Conservation (phyloP, 2,329 filamentous ascomycete genomes). For the Mycosphaerella sp. region DNA sequence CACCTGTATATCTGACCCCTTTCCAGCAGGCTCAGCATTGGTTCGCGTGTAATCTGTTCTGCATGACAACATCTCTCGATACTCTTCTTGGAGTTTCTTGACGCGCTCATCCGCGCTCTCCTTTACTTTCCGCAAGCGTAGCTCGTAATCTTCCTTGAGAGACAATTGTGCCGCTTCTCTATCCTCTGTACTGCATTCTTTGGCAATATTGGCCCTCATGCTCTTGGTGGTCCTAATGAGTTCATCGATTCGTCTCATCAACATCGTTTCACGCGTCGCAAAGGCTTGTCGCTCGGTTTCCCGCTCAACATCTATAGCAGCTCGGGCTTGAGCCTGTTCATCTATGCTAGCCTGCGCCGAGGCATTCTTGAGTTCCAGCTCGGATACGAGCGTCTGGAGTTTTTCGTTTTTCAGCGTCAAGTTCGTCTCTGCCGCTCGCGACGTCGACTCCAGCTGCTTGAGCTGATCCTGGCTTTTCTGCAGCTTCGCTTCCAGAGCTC, state of each 20-base stretch:
- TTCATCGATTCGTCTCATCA: background rate
- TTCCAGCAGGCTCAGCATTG: background rate
- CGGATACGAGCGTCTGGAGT: background rate
- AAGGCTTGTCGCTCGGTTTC: background rate
- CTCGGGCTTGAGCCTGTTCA: background rate
- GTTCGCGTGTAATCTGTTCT: background rate
- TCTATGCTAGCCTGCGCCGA: background rate
- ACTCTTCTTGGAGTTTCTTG: background rate
- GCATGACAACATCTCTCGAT: too few relatives aligned
- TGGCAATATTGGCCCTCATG: background rate
- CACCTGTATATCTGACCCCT: background rate
- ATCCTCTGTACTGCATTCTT: background rate
- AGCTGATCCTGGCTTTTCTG: background rate
- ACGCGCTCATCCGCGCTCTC: background rate
- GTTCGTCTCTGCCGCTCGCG: background rate
- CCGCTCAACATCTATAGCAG: background rate
- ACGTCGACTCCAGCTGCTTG: background rate
- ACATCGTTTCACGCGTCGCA: background rate
- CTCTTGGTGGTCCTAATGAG: background rate
- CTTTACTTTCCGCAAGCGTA: background rate
- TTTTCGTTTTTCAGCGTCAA: background rate
- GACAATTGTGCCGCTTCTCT: background rate
- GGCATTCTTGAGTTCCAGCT: background rate
- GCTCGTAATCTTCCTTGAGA: background rate
- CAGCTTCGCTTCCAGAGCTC: background rate